Evolutionary conservation across 768 basidiomycete species (phyloP).

Genomic region (Boletus reticuloceps): DNA sequence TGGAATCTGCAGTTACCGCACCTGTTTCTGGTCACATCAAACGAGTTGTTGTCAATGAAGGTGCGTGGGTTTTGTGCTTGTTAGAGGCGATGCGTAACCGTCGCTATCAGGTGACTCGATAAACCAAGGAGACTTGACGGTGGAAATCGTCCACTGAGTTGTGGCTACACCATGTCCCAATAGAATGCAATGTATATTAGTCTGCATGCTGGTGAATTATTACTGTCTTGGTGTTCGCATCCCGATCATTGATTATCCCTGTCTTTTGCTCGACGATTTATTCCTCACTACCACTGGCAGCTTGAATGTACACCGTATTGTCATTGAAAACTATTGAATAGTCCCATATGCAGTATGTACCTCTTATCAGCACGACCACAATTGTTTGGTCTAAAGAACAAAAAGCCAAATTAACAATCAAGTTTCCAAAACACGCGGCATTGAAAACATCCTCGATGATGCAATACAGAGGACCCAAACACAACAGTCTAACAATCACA

Average conservation of each 20-base stretch:
- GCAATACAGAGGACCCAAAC: neutral
- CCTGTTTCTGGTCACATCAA: slow-evolving; percentile 97
- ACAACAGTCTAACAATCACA: neutral
- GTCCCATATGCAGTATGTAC: too few relatives aligned
- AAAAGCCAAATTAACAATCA: neutral
- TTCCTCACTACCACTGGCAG: too few relatives aligned
- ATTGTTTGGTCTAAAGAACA: neutral
- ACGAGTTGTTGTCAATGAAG: slow-evolving; percentile 88
- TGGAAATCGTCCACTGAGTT: slow-evolving; percentile 77
- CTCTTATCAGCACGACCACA: too few relatives aligned
- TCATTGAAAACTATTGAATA: too few relatives aligned
- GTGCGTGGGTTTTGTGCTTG: slow-evolving; percentile 35
- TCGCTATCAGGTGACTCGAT: slow-evolving; percentile 76
- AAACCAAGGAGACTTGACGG: slow-evolving; percentile 88
- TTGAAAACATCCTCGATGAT: neutral
- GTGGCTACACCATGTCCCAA: slow-evolving; percentile 9
- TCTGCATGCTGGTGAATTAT: slow-evolving; percentile 7
- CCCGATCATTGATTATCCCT: neutral
- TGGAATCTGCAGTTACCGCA: slow-evolving; percentile 96
- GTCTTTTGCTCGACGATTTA: too few relatives aligned
- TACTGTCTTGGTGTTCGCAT: neutral
- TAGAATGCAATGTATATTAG: slow-evolving; percentile 21
- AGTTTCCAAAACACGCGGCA: neutral
- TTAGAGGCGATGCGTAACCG: slow-evolving; percentile 4
- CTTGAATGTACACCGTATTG: too few relatives aligned